Evolutionary conservation across 129 eudicot genomes (phyloP).

Genomic region (Mikania micrantha): DNA sequence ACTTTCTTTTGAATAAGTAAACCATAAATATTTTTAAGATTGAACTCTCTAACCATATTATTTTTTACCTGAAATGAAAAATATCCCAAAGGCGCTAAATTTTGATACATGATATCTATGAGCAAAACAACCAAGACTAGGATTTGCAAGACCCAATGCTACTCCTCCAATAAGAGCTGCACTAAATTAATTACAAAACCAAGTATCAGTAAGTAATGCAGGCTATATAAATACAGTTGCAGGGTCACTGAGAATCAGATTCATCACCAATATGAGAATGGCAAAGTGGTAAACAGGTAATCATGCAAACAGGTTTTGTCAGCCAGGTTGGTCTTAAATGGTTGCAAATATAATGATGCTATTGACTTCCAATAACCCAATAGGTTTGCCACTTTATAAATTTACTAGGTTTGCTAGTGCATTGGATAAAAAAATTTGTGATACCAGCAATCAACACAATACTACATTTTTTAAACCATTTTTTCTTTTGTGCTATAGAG

Average conservation of each 20-base stretch:
- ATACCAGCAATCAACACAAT: not conserved
- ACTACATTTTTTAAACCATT: not conserved
- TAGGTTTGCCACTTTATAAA: not conserved
- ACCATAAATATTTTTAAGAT: not conserved
- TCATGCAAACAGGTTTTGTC: not conserved
- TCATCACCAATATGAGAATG: constrained; percentile 1
- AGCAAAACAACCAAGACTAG: constrained; percentile 77
- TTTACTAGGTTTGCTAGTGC: not conserved
- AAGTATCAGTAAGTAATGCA: constrained; percentile 10
- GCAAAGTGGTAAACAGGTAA: not conserved
- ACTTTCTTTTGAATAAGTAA: not conserved
- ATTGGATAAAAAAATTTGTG: not conserved
- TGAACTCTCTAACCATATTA: not conserved
- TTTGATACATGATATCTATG: constrained; percentile 59
- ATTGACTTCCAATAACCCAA: not conserved
- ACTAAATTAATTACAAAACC: constrained; percentile 14
- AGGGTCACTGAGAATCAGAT: not conserved
- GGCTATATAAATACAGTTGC: not conserved
- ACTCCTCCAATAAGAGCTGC: constrained; percentile 93
- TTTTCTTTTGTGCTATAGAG: not conserved
- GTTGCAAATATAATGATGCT: not conserved
- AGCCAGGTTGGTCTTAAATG: not conserved
- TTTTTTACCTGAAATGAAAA: constrained; percentile 67
- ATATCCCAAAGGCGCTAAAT: constrained; percentile 76
- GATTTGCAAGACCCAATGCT: constrained; percentile 68